Evolutionary conservation across 805 yeast genomes (phyloP).

Genomic region (Candida hungchunana): DNA sequence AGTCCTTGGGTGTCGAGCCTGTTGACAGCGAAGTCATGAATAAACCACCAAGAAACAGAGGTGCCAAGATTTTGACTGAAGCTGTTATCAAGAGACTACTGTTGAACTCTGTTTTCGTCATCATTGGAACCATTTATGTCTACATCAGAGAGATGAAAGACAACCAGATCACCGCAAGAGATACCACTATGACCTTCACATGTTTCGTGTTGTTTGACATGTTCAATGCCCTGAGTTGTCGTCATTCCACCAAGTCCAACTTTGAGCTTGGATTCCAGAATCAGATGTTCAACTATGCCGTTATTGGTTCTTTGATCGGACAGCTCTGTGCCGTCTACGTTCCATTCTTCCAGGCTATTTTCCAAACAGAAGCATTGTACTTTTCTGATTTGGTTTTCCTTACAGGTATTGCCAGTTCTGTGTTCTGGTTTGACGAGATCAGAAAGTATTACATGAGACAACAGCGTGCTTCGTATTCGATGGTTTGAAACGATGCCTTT

Average conservation of each 20-base stretch:
- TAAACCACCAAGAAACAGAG: constrained; percentile 90
- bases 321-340: constrained; percentile 91
- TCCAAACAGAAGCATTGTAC: constrained; percentile 89
- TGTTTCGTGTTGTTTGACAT: constrained; percentile 94
- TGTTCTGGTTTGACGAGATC: constrained; percentile 79
- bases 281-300: constrained; percentile 91
- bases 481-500: constrained; percentile 17
- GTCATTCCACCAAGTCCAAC: constrained; percentile 80
- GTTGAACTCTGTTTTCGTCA: constrained; percentile 67
- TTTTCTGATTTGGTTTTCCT: constrained; percentile 67
- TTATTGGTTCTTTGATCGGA: constrained; percentile 80
- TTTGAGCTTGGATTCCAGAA: constrained; percentile 79
- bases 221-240: constrained; percentile 94
- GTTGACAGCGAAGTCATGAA: constrained; percentile 95
- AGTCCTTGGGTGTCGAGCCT: constrained; percentile 94
- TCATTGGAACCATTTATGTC: constrained; percentile 86
- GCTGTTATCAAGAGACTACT: constrained; percentile 67
- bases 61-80: constrained; percentile 75
- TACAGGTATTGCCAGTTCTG: constrained; percentile 64
- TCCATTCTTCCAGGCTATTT: constrained; percentile 86
- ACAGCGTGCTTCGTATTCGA: constrained; percentile 20
- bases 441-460: constrained; percentile 46
- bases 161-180: constrained; percentile 80
- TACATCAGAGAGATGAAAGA: constrained; percentile 86
- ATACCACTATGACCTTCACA: constrained; percentile 98